A percentile compares a stretch with the other conserved stretches of the same genome.
phyloP scores from a whole-genome alignment of 169 alveolate species.

The Plasmodium adleri region DNA sequence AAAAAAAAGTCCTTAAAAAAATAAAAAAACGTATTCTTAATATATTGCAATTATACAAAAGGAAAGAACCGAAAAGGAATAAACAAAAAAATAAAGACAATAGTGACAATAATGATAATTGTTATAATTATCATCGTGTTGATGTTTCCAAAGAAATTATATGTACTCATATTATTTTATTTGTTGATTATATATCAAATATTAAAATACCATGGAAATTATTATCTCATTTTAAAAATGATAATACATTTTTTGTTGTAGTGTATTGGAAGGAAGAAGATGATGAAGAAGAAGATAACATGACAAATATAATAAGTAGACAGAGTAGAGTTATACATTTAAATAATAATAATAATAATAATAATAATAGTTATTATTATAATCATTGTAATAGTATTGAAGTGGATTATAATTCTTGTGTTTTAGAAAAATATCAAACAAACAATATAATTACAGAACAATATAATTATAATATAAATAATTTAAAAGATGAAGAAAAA shows the following conservation, averaged over 20 bases:
- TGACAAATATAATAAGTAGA: constrained; percentile 35
- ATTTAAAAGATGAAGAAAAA: constrained; percentile 3
- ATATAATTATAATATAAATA: no score
- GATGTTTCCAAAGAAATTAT: constrained; percentile 1
- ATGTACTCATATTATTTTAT: constrained; percentile 42
- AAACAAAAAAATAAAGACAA: no score
- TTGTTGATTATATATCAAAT: constrained; percentile 35
- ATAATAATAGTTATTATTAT: no score
- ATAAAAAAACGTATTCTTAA: constrained; percentile 3
- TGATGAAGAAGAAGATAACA: background rate
- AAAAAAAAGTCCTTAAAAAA: constrained; percentile 8
- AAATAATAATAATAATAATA: background rate
- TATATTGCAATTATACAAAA: constrained; percentile 16
- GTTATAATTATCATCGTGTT: background rate
- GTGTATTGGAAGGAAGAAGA: constrained; percentile 62
- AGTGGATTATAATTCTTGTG: constrained; percentile 8
- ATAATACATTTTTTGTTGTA: constrained; percentile 1
- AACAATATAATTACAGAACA: background rate
- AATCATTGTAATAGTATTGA: background rate
- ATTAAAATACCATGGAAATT: constrained; percentile 9
- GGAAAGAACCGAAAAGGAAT: background rate
- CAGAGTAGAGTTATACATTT: constrained; percentile 31
- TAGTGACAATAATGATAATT: background rate
- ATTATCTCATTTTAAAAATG: constrained; percentile 3
- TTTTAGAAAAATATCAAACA: background rate